Evolutionary conservation across 176 grass and related monocot species (phyloP).

Genomic region (Oryza punctata): DNA sequence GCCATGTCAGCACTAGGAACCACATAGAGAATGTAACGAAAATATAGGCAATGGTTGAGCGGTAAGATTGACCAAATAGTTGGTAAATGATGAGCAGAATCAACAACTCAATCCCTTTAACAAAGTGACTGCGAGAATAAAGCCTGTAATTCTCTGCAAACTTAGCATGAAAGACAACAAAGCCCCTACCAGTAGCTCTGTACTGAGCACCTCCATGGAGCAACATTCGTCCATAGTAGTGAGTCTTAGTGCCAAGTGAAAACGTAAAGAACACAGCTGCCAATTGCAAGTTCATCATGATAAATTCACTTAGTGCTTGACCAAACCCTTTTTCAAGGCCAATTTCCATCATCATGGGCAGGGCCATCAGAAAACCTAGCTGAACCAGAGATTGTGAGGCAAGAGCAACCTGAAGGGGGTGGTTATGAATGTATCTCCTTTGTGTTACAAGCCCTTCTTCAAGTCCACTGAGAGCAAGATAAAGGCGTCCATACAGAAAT

Average conservation of each 20-base stretch:
- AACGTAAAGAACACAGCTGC: slow-evolving; percentile 90
- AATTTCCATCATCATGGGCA: slow-evolving; percentile 99
- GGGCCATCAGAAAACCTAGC: slow-evolving; percentile 91
- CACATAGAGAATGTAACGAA: slow-evolving; percentile 84
- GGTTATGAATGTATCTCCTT: slow-evolving; percentile 81
- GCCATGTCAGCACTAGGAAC: slow-evolving; percentile 89
- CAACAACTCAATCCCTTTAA: slow-evolving; percentile 92
- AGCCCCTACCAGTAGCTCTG: slow-evolving; percentile 76
- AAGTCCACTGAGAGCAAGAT: slow-evolving; percentile 96
- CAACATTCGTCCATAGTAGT: slow-evolving; percentile 91
- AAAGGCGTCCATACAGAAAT: slow-evolving; percentile 91
- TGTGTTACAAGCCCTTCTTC: slow-evolving; percentile 71
- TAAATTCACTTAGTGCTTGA: slow-evolving; percentile 79
- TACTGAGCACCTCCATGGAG: slow-evolving; percentile 95
- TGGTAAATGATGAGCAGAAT: slow-evolving; percentile 83
- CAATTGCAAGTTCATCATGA: slow-evolving; percentile 92
- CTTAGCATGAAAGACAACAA: slow-evolving; percentile 98
- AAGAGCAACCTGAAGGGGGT: slow-evolving; percentile 85
- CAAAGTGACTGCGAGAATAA: slow-evolving; percentile 95
- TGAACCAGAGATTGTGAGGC: slow-evolving; percentile 93
- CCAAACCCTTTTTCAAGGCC: slow-evolving; percentile 94
- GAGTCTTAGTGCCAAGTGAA: slow-evolving; percentile 91
- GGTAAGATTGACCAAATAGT: slow-evolving; percentile 78
- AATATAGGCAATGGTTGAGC: slow-evolving; percentile 65
- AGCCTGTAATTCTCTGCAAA: slow-evolving; percentile 95